Evolutionary conservation across 345 rosid species (phyloP).

Genomic region (Heritiera fomes): DNA sequence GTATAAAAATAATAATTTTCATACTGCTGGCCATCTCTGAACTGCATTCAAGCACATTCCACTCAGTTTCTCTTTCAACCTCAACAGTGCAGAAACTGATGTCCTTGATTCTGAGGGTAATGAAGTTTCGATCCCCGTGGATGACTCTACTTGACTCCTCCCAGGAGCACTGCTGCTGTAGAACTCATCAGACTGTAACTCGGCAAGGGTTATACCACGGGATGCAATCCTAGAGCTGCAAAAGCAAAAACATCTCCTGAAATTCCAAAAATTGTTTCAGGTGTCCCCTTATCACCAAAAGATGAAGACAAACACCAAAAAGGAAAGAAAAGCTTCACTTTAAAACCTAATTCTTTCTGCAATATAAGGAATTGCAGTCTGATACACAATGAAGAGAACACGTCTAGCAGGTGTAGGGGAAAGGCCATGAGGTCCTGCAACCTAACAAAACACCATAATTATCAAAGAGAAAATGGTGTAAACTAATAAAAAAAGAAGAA

Average conservation of each 20-base stretch:
- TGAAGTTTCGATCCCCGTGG: constrained; percentile 33
- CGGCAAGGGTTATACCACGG: constrained; percentile 64
- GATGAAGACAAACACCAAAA: not conserved
- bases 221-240: constrained; percentile 69
- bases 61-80: constrained; percentile 56
- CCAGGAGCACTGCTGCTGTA: constrained; percentile 30
- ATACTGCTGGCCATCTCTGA: constrained; percentile 85
- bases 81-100: constrained; percentile 46
- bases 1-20: not conserved
- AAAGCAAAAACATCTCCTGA: not conserved
- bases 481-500: not conserved
- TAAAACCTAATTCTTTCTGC: constrained; percentile 82
- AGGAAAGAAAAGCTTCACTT: not conserved
- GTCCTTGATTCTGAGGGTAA: constrained; percentile 44
- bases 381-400: constrained; percentile 78
- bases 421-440: constrained; percentile 73
- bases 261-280: not conserved
- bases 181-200: constrained; percentile 52
- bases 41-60: constrained; percentile 51
- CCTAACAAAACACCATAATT: constrained; percentile 40
- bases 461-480: constrained; percentile 16
- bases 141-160: constrained; percentile 37
- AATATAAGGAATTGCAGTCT: constrained; percentile 78
- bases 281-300: not conserved
- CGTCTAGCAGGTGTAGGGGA: constrained; percentile 97